Conservation (phyloP, 169 alveolate species). For the Cardiosporidium cionae region DNA sequence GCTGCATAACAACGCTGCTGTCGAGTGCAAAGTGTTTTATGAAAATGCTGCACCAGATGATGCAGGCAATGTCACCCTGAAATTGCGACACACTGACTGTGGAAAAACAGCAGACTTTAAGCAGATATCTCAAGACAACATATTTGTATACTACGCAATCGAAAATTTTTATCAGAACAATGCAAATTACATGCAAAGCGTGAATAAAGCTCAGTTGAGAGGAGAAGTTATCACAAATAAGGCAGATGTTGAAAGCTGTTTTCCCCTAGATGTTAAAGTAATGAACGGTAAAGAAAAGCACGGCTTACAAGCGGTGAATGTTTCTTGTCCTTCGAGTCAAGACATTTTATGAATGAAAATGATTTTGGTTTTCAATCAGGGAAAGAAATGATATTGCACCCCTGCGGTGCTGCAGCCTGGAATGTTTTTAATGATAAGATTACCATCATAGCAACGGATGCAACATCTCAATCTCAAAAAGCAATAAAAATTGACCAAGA, state of each 20-base stretch:
- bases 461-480: too few species aligned
- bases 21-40: too few species aligned
- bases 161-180: neutral
- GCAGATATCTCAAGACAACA: too few species aligned
- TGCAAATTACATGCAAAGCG: neutral
- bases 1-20: too few species aligned
- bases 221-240: neutral
- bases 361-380: neutral
- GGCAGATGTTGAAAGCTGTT: neutral
- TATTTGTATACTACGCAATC: neutral
- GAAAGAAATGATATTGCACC: neutral
- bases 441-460: neutral
- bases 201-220: neutral
- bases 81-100: too few species aligned
- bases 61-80: too few species aligned
- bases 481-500: too few species aligned
- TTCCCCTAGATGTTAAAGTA: neutral
- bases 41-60: too few species aligned
- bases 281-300: neutral
- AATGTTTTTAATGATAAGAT: neutral
- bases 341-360: too few species aligned
- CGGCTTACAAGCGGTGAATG: too few species aligned
- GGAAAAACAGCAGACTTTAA: too few species aligned
- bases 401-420: constrained; percentile 1
- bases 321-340: neutral